Percentiles rank a stretch among this genome's conserved stretches.
These are phyloP conservation scores for Evernia prunastri DNA, from an alignment of 495 filamentous ascomycete species.

Conservation along the genomic window DNA sequence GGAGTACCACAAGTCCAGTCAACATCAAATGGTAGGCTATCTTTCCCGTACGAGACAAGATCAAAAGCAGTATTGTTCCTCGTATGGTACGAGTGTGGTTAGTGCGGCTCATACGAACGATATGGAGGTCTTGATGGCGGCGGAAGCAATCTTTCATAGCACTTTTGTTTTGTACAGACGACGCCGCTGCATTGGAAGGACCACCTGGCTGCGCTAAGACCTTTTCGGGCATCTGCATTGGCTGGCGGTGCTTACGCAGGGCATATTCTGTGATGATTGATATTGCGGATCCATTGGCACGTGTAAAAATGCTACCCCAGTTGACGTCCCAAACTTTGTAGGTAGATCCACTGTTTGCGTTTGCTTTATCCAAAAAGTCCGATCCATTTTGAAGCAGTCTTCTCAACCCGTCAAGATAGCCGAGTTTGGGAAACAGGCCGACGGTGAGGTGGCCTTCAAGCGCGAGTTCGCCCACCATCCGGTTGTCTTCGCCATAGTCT, in stretches of 20 bases:
- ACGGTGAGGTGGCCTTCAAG: slow-evolving; percentile 15
- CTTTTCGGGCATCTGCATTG: slow-evolving; percentile 7
- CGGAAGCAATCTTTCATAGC: not conserved
- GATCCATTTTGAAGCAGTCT: slow-evolving; percentile 13
- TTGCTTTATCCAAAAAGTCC: slow-evolving; percentile 15
- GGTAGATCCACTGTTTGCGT: slow-evolving; percentile 4
- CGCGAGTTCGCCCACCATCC: slow-evolving; percentile 13
- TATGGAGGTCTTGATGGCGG: slow-evolving; percentile 14
- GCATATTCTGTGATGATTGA: slow-evolving; percentile 17
- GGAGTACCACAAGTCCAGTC: not conserved
- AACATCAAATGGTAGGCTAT: slow-evolving; percentile 3
- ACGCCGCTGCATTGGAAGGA: not conserved
- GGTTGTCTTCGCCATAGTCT: not conserved
- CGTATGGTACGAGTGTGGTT: not conserved
- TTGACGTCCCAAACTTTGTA: slow-evolving; percentile 24
- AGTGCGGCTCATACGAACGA: slow-evolving; percentile 11
- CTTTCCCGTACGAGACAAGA: not conserved
- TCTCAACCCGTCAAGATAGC: slow-evolving; percentile 6
- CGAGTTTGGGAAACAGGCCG: slow-evolving; percentile 16
- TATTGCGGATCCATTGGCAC: slow-evolving; percentile 23
- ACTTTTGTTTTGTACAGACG: not conserved
- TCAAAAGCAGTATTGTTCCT: not conserved
- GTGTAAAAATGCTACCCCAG: slow-evolving; percentile 21
- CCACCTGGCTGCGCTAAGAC: not conserved
- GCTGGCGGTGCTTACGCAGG: not conserved